Evolutionary conservation across 1,284 basidiomycete species (phyloP).

Genomic region (Ceratobasidium sp.): DNA sequence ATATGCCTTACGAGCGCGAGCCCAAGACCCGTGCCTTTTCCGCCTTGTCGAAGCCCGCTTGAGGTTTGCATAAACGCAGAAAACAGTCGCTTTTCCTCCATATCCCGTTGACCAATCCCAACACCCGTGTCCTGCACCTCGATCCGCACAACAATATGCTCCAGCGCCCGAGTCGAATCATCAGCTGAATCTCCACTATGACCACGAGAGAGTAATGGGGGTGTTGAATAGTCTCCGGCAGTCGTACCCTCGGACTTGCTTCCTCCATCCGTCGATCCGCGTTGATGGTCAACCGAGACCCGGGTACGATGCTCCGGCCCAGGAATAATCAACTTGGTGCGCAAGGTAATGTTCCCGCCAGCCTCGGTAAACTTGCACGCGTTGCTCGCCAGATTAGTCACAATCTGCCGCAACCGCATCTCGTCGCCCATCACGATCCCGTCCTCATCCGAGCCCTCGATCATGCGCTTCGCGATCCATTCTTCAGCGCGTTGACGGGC

Average conservation of each 20-base stretch:
- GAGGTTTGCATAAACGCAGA: slow-evolving; percentile 46
- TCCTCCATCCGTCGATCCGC: slow-evolving; percentile 1
- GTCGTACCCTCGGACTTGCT: neutral
- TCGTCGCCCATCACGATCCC: slow-evolving; percentile 80
- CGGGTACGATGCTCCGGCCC: slow-evolving; percentile 4
- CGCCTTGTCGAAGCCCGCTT: slow-evolving; percentile 55
- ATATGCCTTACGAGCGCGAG: slow-evolving; percentile 88
- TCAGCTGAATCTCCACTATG: slow-evolving; percentile 10
- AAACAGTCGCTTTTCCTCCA: slow-evolving; percentile 74
- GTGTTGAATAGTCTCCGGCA: neutral
- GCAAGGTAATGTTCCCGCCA: slow-evolving; percentile 71
- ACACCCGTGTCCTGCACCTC: slow-evolving; percentile 82
- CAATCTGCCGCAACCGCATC: slow-evolving; percentile 79
- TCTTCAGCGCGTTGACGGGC: slow-evolving; percentile 46
- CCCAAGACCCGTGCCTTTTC: slow-evolving; percentile 87
- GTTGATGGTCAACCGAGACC: slow-evolving; percentile 13
- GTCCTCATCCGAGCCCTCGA: slow-evolving; percentile 57
- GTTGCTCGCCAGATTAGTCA: slow-evolving; percentile 71
- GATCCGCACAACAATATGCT: slow-evolving; percentile 76
- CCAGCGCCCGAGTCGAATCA: slow-evolving; percentile 50
- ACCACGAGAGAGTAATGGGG: neutral
- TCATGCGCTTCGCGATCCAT: slow-evolving; percentile 54
- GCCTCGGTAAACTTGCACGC: slow-evolving; percentile 70
- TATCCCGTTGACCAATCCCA: slow-evolving; percentile 74
- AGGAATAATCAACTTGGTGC: slow-evolving; percentile 57